Conservation (phyloP, 164 flowering plant species). For the Kingdonia uniflora region DNA sequence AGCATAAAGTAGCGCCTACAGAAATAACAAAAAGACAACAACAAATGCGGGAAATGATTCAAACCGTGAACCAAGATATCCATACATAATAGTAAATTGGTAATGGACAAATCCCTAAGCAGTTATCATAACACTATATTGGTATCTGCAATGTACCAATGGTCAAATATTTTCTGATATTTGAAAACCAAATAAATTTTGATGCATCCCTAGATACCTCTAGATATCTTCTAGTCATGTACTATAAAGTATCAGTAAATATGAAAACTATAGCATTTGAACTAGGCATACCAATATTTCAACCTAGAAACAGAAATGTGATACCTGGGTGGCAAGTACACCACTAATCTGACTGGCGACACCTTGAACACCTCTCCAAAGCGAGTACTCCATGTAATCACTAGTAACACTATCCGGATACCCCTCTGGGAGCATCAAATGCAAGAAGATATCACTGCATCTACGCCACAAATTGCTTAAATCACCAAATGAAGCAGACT, state of each 20-base stretch:
- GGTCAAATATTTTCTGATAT: too few species aligned
- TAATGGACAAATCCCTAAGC: too few species aligned
- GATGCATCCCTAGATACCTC: not conserved
- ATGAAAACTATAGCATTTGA: not conserved
- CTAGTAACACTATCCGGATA: slow-evolving; percentile 74
- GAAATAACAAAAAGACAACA: not conserved
- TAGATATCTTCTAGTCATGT: not conserved
- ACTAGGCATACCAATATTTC: too few species aligned
- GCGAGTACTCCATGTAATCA: slow-evolving; percentile 88
- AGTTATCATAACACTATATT: too few species aligned
- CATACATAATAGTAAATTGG: not conserved
- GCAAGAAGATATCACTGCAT: slow-evolving; percentile 31
- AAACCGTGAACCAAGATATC: not conserved
- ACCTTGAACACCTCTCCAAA: slow-evolving; percentile 96
- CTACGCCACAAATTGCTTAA: slow-evolving; percentile 25
- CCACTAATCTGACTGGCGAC: slow-evolving; percentile 88
- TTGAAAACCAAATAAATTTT: too few species aligned
- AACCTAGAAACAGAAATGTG: too few species aligned
- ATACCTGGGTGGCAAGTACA: slow-evolving; percentile 89
- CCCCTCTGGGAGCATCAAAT: slow-evolving; percentile 79
- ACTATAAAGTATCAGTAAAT: not conserved
- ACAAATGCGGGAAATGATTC: not conserved
- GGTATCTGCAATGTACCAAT: too few species aligned
- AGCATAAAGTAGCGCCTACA: slow-evolving; percentile 86
- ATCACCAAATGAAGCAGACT: too few species aligned